Evolutionary conservation across 208 protist species (phyloP), one percentile per base, ranked within the genome.

Genomic region (Trypanosoma platydactyli): DNA sequence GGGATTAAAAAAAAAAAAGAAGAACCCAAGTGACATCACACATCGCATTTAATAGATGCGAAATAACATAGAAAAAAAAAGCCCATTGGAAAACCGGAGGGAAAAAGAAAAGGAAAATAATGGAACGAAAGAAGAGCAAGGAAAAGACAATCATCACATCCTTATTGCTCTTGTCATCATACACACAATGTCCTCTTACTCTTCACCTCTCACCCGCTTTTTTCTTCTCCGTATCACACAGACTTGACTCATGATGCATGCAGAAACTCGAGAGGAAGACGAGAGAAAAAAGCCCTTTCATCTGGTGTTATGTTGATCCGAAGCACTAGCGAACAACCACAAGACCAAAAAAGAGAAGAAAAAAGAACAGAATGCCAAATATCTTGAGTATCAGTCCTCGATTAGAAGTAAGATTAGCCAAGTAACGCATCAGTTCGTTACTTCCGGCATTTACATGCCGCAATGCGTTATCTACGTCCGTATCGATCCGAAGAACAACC

Each of bases 321-420:
- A 6, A 20, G 22, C 27, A 16, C 86, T 64, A 96, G 1, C 86
- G 80, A n/a, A 96, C 88, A 45, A 97, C 84, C 12, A 97, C 46
- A 54, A 97, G 73, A 33, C 88, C 90, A 76, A 98, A 98, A 22
- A 98, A 83, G 6, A 98, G 67, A 22, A 98, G 76, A 59, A 98
- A 97, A 27, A 97, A 75, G 51, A 98, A 89, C 22, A 98, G 68
- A 13, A 97, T 73, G 16, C 77, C 89, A 70, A 98, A 94, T 29
- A 98, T 80, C 70, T 97, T 97, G 66, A 98, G 60, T 68, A 98
- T 97, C n/a, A 98, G 79, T 7, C 83, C 79, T 24, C 95, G 81
- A 64, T 97, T 97, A 52, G 86, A 90, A 52, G 78, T 92, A 13
- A 98, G 80, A 50, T 86, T 91, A 18, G 79, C 73, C 38, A 97